phyloP scores from a whole-genome alignment of 2,329 filamentous ascomycete genomes.

The Pleoardoris graminearum region DNA sequence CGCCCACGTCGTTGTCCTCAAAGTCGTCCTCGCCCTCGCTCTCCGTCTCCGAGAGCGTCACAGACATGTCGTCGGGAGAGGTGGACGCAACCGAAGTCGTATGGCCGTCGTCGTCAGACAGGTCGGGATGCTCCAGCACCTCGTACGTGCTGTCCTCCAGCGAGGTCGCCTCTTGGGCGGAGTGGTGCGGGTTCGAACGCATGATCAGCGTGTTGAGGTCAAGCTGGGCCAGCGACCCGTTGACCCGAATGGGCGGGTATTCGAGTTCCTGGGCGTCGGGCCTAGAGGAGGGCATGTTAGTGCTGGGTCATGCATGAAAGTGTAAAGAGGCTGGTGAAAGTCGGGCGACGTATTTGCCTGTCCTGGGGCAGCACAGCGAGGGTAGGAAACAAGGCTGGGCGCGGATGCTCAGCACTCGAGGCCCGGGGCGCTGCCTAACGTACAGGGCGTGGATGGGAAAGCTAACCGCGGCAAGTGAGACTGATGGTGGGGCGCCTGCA shows the following conservation, averaged over 20 bases:
- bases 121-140: constrained; percentile 30
- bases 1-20: constrained; percentile 19
- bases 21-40: constrained; percentile 33
- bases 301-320: constrained; percentile 14
- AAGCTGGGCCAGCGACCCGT: constrained; percentile 34
- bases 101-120: constrained; percentile 44
- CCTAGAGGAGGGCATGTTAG: constrained; percentile 39
- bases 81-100: constrained; percentile 44
- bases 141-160: constrained; percentile 45
- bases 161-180: constrained; percentile 33
- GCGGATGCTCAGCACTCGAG: constrained; percentile 9
- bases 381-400: constrained; percentile 3
- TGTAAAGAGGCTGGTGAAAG: constrained; percentile 1
- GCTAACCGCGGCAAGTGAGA: constrained; percentile 18
- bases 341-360: constrained; percentile 3
- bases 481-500: constrained; percentile 19
- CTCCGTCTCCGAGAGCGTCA: constrained; percentile 37
- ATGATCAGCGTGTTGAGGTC: constrained; percentile 43
- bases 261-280: constrained; percentile 32
- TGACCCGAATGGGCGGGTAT: constrained; percentile 38
- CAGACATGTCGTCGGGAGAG: constrained; percentile 39
- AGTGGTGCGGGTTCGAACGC: constrained; percentile 33
- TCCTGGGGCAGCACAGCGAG: constrained; percentile 1
- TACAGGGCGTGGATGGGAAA: constrained; percentile 15
- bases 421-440: constrained; percentile 25